phyloP scores from a whole-genome alignment of 2,329 filamentous ascomycete species.

The Penicillium sp. region DNA sequence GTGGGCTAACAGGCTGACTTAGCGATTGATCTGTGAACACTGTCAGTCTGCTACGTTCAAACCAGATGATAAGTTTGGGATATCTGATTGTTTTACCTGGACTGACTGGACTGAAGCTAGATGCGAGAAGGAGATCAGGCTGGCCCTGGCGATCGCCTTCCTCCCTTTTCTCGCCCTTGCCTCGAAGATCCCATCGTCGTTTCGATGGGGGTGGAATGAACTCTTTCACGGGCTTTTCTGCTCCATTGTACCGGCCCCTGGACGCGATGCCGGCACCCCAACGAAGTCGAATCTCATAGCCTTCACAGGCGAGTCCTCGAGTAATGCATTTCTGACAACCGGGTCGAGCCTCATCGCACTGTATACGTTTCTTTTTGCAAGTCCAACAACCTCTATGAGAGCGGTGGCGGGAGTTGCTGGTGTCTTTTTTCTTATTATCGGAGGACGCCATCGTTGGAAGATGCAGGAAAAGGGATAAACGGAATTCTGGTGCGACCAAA shows the following conservation, averaged over 20 bases:
- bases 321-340: constrained; percentile 21
- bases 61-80: background rate
- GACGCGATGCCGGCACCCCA: constrained; percentile 31
- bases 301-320: constrained; percentile 22
- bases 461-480: constrained; percentile 1
- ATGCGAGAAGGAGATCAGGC: constrained; percentile 11
- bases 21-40: constrained; percentile 1
- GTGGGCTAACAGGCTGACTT: constrained; percentile 7
- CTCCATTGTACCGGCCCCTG: constrained; percentile 25
- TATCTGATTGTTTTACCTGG: constrained; percentile 15
- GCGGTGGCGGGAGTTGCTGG: constrained; percentile 18
- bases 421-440: constrained; percentile 17
- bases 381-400: constrained; percentile 32
- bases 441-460: constrained; percentile 13
- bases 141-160: constrained; percentile 13
- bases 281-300: constrained; percentile 27
- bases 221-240: constrained; percentile 26
- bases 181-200: constrained; percentile 25
- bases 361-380: constrained; percentile 28
- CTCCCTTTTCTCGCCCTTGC: constrained; percentile 8
- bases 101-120: constrained; percentile 1
- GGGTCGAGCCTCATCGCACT: constrained; percentile 26
- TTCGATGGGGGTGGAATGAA: constrained; percentile 25
- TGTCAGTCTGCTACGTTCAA: background rate
- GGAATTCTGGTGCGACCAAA: constrained; percentile 6